Evolutionary conservation across 116 monocot genomes (phyloP), one percentile per base, ranked within the genome.

Genomic region (Zostera marina): DNA sequence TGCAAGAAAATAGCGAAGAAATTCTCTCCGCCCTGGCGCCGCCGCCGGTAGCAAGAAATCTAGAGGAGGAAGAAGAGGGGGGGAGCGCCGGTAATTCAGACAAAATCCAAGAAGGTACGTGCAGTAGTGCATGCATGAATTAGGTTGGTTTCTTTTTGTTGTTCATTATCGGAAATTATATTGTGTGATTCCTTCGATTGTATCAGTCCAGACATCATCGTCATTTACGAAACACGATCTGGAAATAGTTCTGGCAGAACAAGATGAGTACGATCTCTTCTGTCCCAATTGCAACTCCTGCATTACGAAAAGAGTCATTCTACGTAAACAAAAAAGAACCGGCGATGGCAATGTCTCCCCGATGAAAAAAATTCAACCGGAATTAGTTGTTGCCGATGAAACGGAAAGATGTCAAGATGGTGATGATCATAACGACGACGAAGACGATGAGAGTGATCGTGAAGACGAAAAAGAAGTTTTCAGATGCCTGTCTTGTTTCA

Each of bases 221-320:
- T 3, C 9, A 5, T 22, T 12, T 11, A 5, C 6, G 11, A 81
- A 76, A 55, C 54, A 72, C 25, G 82, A 85, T 54, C 42, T 98
- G 47, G 86, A 85, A 76, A 78, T 61, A 47, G 61, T 98, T 47
- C 46, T 98, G 42, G 78, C 83, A 23, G 85, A 98, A 60, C 96
- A 98, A 63, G 90, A 98, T 23, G 89, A 85, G 45, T 83, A 98
- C 76, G 96, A 98, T 68, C 71, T 98, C 47, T 89, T 65, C 53
- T 98, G 96, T 60, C 96, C 96, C 23, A 85, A 89, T 63, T 98
- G 96, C 65, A 64, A 83, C 25, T 98, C 96, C 19, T 86, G 90
- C 69, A 89, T 98, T 59, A 98, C 96, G 23, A 80, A 57, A 78
- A 89, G 85, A 68, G 85, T 98, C 40, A 89, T 98, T 53, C 65